A percentile compares a stretch with the other conserved stretches of the same genome.
phyloP scores from a whole-genome alignment of 169 alveolate genomes.

The Ichthyophthirius multifiliis region DNA sequence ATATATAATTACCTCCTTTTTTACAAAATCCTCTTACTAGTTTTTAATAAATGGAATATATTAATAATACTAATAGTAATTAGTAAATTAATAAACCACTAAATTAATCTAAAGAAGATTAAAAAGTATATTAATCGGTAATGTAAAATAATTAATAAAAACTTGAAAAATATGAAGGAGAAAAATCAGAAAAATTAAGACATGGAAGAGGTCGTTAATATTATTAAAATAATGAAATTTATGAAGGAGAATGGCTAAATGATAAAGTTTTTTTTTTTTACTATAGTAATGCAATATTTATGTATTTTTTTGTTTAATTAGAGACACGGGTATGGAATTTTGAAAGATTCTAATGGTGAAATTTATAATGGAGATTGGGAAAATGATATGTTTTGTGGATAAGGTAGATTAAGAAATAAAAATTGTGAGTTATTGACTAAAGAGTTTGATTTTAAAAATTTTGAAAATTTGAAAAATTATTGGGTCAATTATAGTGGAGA shows the following conservation, averaged over 20 bases:
- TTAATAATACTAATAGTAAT: no score
- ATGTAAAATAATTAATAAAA: no score
- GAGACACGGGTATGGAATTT: not conserved
- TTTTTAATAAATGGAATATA: no score
- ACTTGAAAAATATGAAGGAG: not conserved
- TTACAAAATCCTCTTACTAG: no score
- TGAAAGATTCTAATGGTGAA: not conserved
- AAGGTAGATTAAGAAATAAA: not conserved
- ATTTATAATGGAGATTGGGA: not conserved
- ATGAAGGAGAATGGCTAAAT: constrained; percentile 29
- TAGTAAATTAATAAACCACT: no score
- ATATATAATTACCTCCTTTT: no score
- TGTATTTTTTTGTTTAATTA: no score
- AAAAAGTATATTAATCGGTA: no score
- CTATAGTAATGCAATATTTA: no score
- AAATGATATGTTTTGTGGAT: not conserved
- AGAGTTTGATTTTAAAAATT: not conserved
- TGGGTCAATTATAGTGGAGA: not conserved
- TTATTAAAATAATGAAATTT: constrained; percentile 4
- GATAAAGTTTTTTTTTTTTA: not conserved
- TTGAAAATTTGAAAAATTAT: not conserved
- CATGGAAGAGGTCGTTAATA: constrained; percentile 20
- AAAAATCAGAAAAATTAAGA: not conserved
- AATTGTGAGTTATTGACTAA: not conserved
- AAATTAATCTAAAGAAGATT: no score